These are phyloP conservation scores for Penicillium fuscoglaucum DNA, from an alignment of 2,329 filamentous ascomycete genomes.

Conservation along the genomic window DNA sequence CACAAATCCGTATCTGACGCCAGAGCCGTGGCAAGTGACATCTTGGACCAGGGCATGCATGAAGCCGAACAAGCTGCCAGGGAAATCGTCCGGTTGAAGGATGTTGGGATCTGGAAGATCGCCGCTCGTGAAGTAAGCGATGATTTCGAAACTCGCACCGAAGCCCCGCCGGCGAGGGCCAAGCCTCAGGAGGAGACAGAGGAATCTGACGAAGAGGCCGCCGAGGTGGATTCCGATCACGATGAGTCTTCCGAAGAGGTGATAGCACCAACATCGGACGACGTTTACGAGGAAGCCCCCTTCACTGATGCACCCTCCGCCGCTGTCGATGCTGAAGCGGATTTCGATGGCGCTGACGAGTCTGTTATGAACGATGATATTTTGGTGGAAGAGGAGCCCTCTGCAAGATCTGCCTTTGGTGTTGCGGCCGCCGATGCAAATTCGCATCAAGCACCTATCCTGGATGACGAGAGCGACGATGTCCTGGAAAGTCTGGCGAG, in stretches of 20 bases:
- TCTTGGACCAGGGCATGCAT: slow-evolving; percentile 78
- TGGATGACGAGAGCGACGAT: slow-evolving; percentile 48
- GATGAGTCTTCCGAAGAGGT: slow-evolving; percentile 2
- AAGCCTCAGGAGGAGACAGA: slow-evolving; percentile 25
- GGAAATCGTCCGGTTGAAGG: slow-evolving; percentile 77
- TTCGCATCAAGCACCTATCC: slow-evolving; percentile 30
- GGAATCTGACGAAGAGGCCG: slow-evolving; percentile 13
- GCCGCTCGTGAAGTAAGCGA: slow-evolving; percentile 70
- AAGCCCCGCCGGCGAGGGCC: slow-evolving; percentile 34
- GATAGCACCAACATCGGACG: background rate
- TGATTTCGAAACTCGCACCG: slow-evolving; percentile 70
- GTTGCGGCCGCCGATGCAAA: slow-evolving; percentile 24
- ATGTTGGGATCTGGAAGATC: slow-evolving; percentile 83
- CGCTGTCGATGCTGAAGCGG: background rate
- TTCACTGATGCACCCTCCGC: background rate
- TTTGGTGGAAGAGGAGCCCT: slow-evolving; percentile 54
- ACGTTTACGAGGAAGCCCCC: background rate
- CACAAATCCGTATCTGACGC: slow-evolving; percentile 71
- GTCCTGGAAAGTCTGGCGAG: slow-evolving; percentile 53
- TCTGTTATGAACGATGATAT: slow-evolving; percentile 11
- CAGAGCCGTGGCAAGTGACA: slow-evolving; percentile 64
- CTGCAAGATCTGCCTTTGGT: slow-evolving; percentile 15
- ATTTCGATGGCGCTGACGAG: slow-evolving; percentile 7
- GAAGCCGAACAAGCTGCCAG: slow-evolving; percentile 75
- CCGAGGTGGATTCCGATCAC: slow-evolving; percentile 8